Percentiles rank a stretch among this genome's conserved stretches.
Evolutionary conservation across 1,139 yeast species (phyloP).

Genomic region (Kazachstania sp.): DNA sequence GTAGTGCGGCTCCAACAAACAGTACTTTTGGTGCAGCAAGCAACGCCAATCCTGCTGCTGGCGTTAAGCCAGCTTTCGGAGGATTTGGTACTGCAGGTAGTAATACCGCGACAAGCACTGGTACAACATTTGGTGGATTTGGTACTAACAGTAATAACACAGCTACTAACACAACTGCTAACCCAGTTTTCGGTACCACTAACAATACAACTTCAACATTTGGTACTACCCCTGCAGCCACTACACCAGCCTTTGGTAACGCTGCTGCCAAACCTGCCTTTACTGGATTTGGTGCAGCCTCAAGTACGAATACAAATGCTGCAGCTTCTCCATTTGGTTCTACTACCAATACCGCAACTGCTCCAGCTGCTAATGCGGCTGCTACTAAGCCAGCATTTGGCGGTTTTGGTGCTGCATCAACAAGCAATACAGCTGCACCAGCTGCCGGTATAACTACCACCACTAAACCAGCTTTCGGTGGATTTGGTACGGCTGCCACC

Average conservation of each 20-base stretch:
- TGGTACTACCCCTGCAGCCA: too few relatives aligned
- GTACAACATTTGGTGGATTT: constrained; percentile 6
- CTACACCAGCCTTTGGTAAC: constrained; percentile 1
- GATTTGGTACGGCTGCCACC: too few relatives aligned
- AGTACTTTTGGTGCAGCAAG: not conserved
- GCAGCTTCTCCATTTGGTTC: not conserved
- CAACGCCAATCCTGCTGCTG: not conserved
- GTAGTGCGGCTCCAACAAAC: not conserved
- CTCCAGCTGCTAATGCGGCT: not conserved
- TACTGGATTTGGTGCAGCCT: not conserved
- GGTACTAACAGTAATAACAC: constrained; percentile 8
- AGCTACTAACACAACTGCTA: not conserved
- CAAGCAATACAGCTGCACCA: not conserved
- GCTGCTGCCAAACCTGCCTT: constrained; percentile 1
- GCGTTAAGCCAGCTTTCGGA: not conserved
- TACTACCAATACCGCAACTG: not conserved
- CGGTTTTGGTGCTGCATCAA: constrained; percentile 7
- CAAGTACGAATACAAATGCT: not conserved
- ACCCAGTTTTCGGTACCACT: not conserved
- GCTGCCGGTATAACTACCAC: not conserved
- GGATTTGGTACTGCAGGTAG: constrained; percentile 1
- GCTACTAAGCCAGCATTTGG: constrained; percentile 2
- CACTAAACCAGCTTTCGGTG: constrained; percentile 4
- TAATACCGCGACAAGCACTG: not conserved
- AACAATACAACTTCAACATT: not conserved